Conservation (phyloP, 257 asterid genomes). For the Marsdenia floribunda region DNA sequence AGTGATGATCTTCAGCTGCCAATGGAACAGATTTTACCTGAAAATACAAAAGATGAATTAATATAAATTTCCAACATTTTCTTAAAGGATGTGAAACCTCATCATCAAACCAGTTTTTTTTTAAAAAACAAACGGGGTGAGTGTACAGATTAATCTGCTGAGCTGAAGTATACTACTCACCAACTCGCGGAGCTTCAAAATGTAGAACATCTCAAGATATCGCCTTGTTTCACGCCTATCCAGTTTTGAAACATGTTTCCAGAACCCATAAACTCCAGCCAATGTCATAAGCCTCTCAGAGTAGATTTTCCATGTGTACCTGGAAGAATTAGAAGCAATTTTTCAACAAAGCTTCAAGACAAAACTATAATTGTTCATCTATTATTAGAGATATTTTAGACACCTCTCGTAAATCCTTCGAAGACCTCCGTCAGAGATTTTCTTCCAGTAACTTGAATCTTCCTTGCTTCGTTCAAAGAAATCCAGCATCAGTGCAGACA, state of each 20-base stretch:
- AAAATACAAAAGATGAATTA: no score
- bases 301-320: constrained; percentile 94
- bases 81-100: no score
- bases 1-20: constrained; percentile 46
- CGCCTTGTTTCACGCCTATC: constrained; percentile 92
- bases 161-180: constrained; percentile 32
- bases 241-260: constrained; percentile 85
- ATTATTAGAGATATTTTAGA: constrained; percentile 8
- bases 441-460: constrained; percentile 64
- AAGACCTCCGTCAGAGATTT: constrained; percentile 52
- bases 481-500: constrained; percentile 52
- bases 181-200: constrained; percentile 83
- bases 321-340: constrained; percentile 14
- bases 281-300: constrained; percentile 92
- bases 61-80: no score
- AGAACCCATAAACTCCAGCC: constrained; percentile 90
- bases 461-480: constrained; percentile 66
- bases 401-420: constrained; percentile 65
- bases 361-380: neutral
- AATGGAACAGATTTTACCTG: constrained; percentile 81
- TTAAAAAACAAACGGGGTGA: no score
- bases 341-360: neutral
- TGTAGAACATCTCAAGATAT: constrained; percentile 95
- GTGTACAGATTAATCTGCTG: neutral
- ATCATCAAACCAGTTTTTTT: no score